Conservation (phyloP, 2,329 filamentous ascomycete genomes). For the Penicillium sp. region DNA sequence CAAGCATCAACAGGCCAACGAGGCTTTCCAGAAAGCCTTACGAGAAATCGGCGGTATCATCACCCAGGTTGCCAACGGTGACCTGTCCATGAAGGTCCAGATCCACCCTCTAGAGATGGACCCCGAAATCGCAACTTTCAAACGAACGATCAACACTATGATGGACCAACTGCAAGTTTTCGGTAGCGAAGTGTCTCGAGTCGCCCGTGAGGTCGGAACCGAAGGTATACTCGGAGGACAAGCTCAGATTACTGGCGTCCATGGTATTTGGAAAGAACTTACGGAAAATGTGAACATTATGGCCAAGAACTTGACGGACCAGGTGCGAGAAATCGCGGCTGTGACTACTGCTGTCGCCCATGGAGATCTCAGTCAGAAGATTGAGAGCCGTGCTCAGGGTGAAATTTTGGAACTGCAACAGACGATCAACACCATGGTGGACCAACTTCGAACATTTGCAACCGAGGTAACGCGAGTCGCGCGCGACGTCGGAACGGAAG, state of each 20-base stretch:
- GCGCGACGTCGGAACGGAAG: constrained; percentile 79
- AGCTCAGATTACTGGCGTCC: constrained; percentile 87
- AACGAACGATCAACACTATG: constrained; percentile 98
- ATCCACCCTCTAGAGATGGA: constrained; percentile 97
- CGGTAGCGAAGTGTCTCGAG: constrained; percentile 90
- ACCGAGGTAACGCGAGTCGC: constrained; percentile 81
- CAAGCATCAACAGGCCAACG: constrained; percentile 97
- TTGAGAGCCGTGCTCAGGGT: constrained; percentile 74
- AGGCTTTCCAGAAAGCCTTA: constrained; percentile 96
- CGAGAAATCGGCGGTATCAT: constrained; percentile 97
- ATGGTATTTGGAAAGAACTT: constrained; percentile 96
- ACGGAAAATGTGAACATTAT: constrained; percentile 87
- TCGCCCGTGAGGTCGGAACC: constrained; percentile 93
- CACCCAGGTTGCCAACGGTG: constrained; percentile 90
- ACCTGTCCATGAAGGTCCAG: constrained; percentile 93
- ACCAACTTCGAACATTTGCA: constrained; percentile 78
- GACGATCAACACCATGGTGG: constrained; percentile 88
- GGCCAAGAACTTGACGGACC: constrained; percentile 77
- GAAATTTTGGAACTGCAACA: constrained; percentile 81
- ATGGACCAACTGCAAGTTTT: constrained; percentile 98
- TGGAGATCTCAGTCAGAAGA: constrained; percentile 80
- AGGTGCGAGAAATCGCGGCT: constrained; percentile 81
- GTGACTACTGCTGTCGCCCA: constrained; percentile 81
- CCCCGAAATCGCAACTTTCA: constrained; percentile 96
- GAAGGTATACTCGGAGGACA: constrained; percentile 93